A percentile compares a stretch with the other conserved stretches of the same genome.
These are phyloP conservation scores for Trametes cubensis DNA, from an alignment of 768 basidiomycete genomes.

Conservation along the genomic window DNA sequence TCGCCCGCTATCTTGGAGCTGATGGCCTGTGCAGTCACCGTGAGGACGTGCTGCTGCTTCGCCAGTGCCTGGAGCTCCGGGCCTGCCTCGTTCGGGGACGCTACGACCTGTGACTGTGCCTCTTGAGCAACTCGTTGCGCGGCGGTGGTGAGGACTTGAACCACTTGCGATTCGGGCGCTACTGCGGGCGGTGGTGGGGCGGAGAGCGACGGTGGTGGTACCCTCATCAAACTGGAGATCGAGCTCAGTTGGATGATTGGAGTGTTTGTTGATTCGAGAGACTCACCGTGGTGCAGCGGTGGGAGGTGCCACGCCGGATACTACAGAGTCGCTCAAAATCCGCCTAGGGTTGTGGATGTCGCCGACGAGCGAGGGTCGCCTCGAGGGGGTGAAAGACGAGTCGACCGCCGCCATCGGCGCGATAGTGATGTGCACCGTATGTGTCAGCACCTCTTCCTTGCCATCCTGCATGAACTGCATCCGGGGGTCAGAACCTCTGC, in stretches of 20 bases:
- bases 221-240: constrained; percentile 35
- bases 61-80: constrained; percentile 66
- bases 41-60: constrained; percentile 81
- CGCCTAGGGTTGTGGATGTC: constrained; percentile 46
- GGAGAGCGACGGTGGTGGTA: constrained; percentile 31
- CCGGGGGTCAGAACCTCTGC: constrained; percentile 19
- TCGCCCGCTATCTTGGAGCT: constrained; percentile 68
- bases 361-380: constrained; percentile 51
- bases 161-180: constrained; percentile 68
- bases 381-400: constrained; percentile 44
- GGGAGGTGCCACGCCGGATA: constrained; percentile 34
- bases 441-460: constrained; percentile 66
- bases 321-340: constrained; percentile 43
- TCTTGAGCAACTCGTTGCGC: constrained; percentile 79
- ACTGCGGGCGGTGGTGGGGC: constrained; percentile 39
- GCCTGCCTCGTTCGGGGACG: constrained; percentile 47
- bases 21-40: constrained; percentile 71
- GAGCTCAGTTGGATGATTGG: background rate
- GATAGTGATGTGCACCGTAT: constrained; percentile 71
- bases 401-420: constrained; percentile 64
- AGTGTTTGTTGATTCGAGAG: background rate
- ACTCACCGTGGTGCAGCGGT: constrained; percentile 35
- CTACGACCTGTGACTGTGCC: constrained; percentile 67
- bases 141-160: constrained; percentile 74
- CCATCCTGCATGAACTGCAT: constrained; percentile 71